Evolutionary conservation across 176 grass and related monocot genomes (phyloP).

Genomic region (Saccharum officinarum): DNA sequence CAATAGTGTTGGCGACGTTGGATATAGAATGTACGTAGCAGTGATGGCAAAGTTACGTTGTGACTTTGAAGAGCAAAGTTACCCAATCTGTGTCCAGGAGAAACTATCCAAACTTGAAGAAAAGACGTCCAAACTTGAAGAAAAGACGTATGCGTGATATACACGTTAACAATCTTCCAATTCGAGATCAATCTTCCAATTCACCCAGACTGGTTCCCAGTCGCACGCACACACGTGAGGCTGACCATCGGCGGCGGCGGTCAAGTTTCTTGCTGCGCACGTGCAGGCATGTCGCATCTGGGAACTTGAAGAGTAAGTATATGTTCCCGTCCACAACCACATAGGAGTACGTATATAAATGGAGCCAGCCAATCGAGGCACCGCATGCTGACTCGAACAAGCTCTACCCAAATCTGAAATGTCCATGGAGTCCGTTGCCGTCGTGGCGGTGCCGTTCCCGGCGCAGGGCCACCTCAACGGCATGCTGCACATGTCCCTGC

Average conservation of each 20-base stretch:
- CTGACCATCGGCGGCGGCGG: neutral
- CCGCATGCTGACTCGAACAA: neutral
- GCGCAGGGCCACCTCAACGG: conserved; percentile 68
- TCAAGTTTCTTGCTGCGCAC: neutral
- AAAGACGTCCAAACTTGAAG: too few species aligned
- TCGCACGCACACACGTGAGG: neutral
- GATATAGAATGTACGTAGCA: too few species aligned
- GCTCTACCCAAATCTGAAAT: neutral
- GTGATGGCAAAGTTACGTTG: too few species aligned
- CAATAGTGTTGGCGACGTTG: too few species aligned
- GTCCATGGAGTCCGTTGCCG: conserved; percentile 29
- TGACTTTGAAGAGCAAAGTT: too few species aligned
- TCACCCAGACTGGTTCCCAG: neutral
- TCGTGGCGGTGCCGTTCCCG: conserved; percentile 53
- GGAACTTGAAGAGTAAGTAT: neutral
- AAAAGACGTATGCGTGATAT: too few species aligned
- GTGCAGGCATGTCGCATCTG: neutral
- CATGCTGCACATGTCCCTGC: conserved; percentile 53
- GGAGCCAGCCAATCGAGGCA: neutral
- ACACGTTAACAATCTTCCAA: neutral
- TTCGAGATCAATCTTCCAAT: too few species aligned
- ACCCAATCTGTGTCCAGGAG: too few species aligned
- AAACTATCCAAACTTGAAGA: too few species aligned
- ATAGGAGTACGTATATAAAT: neutral
- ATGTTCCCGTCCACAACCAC: neutral